Evolutionary conservation across 192 early-diverging fungal genomes (phyloP).

Genomic region (Coemansia sp.): DNA sequence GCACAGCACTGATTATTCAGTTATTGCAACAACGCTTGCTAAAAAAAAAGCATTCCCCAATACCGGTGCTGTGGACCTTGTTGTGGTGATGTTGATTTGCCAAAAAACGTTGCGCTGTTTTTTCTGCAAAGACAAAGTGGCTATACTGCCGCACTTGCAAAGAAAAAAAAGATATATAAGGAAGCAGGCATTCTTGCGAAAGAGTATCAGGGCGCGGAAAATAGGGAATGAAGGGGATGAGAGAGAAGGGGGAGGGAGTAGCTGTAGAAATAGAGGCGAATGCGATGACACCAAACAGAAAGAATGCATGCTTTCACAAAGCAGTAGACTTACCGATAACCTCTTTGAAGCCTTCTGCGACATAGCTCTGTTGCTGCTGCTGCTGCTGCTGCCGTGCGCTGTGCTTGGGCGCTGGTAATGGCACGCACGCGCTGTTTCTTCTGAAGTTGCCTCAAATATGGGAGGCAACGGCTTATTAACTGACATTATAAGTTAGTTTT

Average conservation of each 20-base stretch:
- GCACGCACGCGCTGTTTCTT: background rate
- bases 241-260: too few species aligned
- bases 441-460: constrained; percentile 20
- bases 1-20: too few species aligned
- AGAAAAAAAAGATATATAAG: too few species aligned
- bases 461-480: constrained; percentile 41
- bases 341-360: constrained; percentile 8
- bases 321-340: constrained; percentile 38
- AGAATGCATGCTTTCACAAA: background rate
- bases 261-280: constrained; percentile 4
- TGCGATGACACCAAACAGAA: background rate
- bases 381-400: constrained; percentile 7
- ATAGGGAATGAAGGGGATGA: background rate
- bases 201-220: too few species aligned
- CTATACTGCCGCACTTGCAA: too few species aligned
- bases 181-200: background rate
- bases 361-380: background rate
- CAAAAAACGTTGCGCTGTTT: too few species aligned
- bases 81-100: too few species aligned
- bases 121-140: too few species aligned
- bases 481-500: constrained; percentile 17
- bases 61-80: too few species aligned
- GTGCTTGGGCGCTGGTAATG: constrained; percentile 6
- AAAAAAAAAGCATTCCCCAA: too few species aligned
- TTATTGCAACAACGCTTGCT: too few species aligned